Evolutionary conservation across 345 rosid species (phyloP), one percentile per base, ranked within the genome.

Genomic region (Sisymbrium altissimum): DNA sequence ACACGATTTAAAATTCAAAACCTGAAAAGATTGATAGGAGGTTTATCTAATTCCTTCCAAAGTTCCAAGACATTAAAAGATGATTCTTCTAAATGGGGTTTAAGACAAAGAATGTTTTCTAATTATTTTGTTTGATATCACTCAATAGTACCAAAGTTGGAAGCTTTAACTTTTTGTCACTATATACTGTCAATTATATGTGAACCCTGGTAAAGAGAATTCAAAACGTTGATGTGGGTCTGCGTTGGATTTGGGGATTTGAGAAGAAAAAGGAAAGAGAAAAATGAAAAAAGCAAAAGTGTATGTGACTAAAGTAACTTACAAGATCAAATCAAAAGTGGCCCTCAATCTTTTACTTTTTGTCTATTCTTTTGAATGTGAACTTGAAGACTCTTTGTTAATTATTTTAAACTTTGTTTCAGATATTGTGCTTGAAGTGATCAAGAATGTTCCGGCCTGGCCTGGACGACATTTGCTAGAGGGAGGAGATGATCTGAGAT

Each of bases 381-480:
- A 70, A 70, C 61, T 29, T 70, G 71, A 77, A 66, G 68, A 65
- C 77, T 77, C 62, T 18, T 46, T 36, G 39, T 1, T 19, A 66
- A 58, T 30, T 55, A 48, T 36, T 54, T 45, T 1, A 54, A n/a
- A 63, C 25, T 19, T 29, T 43, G 30, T 45, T 50, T 55, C 84
- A 96, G 97, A 96, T 82, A 78, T 82, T 71, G 96, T 96, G n/a
- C 61, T 92, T 74, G 93, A 86, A 80, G 99, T 96, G 62, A 80
- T 90, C 61, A 88, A 84, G 65, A 84, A 92, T 74, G 78, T 96
- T 81, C 97, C 97, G 0, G 91, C 96, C 0, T 96, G 99, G 99
- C 84, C 96, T 0, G 93, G 95, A n/a, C 86, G 98, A 17, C 93
- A 92, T 85, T 82, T 96, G 74, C 89, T 96, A 3, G 92, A 88